Evolutionary conservation across 345 rosid genomes (phyloP).

Genomic region (Carallia brachiata): DNA sequence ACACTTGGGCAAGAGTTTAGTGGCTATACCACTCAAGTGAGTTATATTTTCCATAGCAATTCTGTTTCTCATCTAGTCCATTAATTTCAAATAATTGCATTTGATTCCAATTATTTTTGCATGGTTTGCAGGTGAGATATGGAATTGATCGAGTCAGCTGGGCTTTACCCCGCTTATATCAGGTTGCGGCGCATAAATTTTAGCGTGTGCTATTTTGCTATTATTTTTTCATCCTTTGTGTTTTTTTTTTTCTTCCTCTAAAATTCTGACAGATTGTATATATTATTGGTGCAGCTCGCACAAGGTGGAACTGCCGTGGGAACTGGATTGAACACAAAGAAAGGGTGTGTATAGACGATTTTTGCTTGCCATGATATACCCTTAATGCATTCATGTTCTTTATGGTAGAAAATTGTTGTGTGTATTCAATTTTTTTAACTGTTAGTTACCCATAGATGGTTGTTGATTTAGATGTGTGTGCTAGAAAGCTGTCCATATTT

Average conservation of each 20-base stretch:
- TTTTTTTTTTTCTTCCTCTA: not conserved
- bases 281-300: slow-evolving; percentile 70
- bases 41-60: slow-evolving; percentile 8
- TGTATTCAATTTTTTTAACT: not conserved
- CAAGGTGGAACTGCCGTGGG: slow-evolving; percentile 99
- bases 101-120: slow-evolving; percentile 8
- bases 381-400: too few relatives aligned
- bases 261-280: slow-evolving; percentile 36
- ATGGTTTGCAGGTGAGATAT: slow-evolving; percentile 61
- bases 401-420: not conserved
- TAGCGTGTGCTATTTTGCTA: slow-evolving; percentile 1
- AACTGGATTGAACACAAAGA: slow-evolving; percentile 94
- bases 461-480: too few relatives aligned
- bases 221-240: slow-evolving; percentile 3
- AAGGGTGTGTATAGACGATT: slow-evolving; percentile 53
- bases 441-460: not conserved
- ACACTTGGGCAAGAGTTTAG: slow-evolving; percentile 97
- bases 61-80: not conserved
- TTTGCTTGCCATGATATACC: too few relatives aligned
- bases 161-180: slow-evolving; percentile 82
- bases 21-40: slow-evolving; percentile 94
- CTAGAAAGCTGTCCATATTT: too few relatives aligned
- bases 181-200: slow-evolving; percentile 46
- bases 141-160: slow-evolving; percentile 71
- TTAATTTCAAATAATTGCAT: not conserved